Evolutionary conservation across 257 asterid species (phyloP).

Genomic region (Primulina eburnea): DNA sequence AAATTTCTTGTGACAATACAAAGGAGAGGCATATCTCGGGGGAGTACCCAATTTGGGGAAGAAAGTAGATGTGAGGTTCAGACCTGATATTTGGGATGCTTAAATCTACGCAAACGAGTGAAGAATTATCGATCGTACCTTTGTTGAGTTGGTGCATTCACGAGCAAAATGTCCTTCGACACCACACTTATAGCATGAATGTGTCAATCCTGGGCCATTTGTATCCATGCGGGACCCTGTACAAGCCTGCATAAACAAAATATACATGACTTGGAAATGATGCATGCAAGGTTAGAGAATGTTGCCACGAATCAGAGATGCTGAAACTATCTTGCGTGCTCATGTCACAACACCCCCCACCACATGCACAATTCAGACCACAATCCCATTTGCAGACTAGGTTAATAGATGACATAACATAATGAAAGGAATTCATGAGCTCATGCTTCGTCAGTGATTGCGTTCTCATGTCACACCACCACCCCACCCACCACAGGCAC

Average conservation of each 20-base stretch:
- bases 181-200: constrained; percentile 80
- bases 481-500: too few species aligned
- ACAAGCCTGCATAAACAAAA: constrained; percentile 53
- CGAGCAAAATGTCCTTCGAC: constrained; percentile 87
- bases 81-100: too few species aligned
- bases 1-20: neutral
- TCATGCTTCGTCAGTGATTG: neutral
- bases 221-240: constrained; percentile 39
- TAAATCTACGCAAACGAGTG: neutral
- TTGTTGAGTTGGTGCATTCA: constrained; percentile 59
- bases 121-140: constrained; percentile 30
- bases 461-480: too few species aligned
- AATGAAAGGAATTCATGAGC: constrained; percentile 6
- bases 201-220: constrained; percentile 28
- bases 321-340: neutral
- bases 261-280: constrained; percentile 2
- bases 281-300: neutral
- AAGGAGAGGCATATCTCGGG: neutral
- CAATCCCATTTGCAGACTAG: neutral
- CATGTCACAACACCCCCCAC: too few species aligned
- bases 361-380: neutral
- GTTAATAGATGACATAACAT: constrained; percentile 14
- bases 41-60: neutral
- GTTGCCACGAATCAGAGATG: neutral
- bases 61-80: constrained; percentile 1